Base-by-base conservation (phyloP, 768 basidiomycete genomes). In the Tricholoma terreum region DNA sequence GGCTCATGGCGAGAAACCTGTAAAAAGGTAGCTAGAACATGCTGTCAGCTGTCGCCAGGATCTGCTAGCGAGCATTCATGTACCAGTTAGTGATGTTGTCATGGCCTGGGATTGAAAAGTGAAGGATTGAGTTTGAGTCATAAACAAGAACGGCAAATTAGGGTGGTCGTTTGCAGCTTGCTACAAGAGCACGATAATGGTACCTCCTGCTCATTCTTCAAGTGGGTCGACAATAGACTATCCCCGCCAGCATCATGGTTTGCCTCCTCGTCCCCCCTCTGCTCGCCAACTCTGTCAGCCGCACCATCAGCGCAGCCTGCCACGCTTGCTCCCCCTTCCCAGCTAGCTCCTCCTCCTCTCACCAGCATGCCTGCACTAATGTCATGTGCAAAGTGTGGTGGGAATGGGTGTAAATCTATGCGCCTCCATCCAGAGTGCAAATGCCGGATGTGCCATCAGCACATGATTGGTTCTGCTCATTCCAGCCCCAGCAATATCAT, bases 401-500 rank as follows among this genome's bases (percentile, higher is more conserved):
- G n/a, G n/a, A n/a, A n/a, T n/a, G n/a, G n/a, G n/a, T n/a, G n/a
- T n/a, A n/a, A n/a, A n/a, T n/a, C n/a, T n/a, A n/a, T n/a, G n/a
- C n/a, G n/a, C n/a, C n/a, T n/a, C n/a, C n/a, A n/a, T n/a, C n/a
- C n/a, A n/a, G n/a, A n/a, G n/a, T n/a, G n/a, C n/a, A n/a, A n/a
- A n/a, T n/a, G n/a, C n/a, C n/a, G n/a, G n/a, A n/a, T n/a, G n/a
- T n/a, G n/a, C n/a, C n/a, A n/a, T n/a, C n/a, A n/a, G 12, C 56
- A 50, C n/a, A 50, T 52, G 4, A 36, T 57, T 7, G 56, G 56
- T 24, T 27, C 56, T n/a, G 40, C 49, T 6, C 56, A 46, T 27
- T 57, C 50, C 12, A 34, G 49, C 31, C 56, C 56, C 9, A 33
- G 50, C 5, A 42, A 43, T 4, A 52, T 57, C 50, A 57, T 57